Evolutionary conservation across 1,284 basidiomycete genomes (phyloP).

Genomic region (Moesziomyces sp.): DNA sequence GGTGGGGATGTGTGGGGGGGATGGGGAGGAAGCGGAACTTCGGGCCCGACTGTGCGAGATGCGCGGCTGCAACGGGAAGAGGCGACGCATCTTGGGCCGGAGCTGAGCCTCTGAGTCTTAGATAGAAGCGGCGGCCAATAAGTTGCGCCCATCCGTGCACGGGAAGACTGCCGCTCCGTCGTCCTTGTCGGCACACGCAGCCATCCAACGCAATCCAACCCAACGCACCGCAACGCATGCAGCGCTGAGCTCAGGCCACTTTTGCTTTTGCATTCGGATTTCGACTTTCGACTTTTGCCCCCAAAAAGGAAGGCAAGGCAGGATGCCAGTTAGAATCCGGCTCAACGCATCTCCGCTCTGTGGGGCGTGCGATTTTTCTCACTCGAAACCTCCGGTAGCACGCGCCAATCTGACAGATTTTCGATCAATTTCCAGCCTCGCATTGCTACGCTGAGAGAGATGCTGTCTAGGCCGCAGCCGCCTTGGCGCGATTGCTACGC

Average conservation of each 20-base stretch:
- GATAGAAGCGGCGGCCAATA: no score
- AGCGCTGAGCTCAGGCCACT: background rate
- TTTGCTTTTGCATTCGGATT: no score
- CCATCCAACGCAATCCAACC: no score
- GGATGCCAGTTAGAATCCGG: background rate
- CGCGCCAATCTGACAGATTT: background rate
- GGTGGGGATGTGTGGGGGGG: background rate
- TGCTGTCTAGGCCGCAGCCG: background rate
- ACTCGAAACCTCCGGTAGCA: no score
- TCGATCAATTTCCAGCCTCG: no score
- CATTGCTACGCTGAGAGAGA: background rate
- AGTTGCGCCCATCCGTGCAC: background rate
- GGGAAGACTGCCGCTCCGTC: background rate
- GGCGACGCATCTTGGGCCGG: no score
- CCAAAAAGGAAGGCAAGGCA: no score
- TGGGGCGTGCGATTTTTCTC: no score
- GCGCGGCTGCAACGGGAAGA: background rate
- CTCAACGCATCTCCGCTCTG: background rate
- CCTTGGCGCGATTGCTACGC: slow-evolving; percentile 24
- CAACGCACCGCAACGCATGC: background rate
- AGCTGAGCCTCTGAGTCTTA: no score
- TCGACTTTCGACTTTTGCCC: no score
- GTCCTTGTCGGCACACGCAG: no score
- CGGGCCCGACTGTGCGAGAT: background rate
- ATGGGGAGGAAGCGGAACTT: slow-evolving; percentile 1